These are phyloP conservation scores for Melaleuca quinquenervia DNA, from an alignment of 345 rosid genomes.

Conservation along the genomic window DNA sequence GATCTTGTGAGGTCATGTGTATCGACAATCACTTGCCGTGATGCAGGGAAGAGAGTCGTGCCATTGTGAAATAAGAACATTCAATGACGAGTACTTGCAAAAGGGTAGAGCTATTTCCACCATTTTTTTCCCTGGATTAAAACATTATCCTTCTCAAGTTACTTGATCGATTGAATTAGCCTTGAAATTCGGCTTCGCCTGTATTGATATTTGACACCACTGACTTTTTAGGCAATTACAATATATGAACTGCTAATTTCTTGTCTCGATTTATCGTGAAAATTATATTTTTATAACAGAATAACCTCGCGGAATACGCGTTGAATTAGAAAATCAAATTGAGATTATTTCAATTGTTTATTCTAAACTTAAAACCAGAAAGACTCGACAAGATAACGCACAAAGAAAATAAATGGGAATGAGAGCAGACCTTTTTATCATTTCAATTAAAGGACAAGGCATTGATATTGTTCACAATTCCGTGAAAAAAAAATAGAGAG, in stretches of 20 bases:
- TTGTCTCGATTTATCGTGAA: not conserved
- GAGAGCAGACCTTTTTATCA: not conserved
- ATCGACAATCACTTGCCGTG: not conserved
- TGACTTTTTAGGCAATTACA: not conserved
- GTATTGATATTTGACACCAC: not conserved
- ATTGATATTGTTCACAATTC: too few species aligned
- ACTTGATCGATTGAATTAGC: not conserved
- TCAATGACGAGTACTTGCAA: not conserved
- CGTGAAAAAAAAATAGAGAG: too few species aligned
- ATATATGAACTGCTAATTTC: accelerated
- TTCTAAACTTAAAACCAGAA: not conserved
- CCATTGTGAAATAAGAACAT: not conserved
- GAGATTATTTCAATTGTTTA: not conserved
- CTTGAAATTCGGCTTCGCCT: not conserved
- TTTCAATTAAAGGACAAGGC: not conserved
- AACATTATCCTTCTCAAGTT: too few species aligned
- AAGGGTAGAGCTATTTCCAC: not conserved
- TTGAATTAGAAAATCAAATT: not conserved
- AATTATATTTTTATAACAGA: not conserved
- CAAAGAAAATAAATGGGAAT: not conserved
- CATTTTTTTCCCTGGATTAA: not conserved
- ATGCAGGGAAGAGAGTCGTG: not conserved
- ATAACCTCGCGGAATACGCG: not conserved
- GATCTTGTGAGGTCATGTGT: not conserved
- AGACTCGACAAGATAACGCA: not conserved